Conservation (phyloP, 2,329 filamentous ascomycete genomes). For the Fusarium nygamai region DNA sequence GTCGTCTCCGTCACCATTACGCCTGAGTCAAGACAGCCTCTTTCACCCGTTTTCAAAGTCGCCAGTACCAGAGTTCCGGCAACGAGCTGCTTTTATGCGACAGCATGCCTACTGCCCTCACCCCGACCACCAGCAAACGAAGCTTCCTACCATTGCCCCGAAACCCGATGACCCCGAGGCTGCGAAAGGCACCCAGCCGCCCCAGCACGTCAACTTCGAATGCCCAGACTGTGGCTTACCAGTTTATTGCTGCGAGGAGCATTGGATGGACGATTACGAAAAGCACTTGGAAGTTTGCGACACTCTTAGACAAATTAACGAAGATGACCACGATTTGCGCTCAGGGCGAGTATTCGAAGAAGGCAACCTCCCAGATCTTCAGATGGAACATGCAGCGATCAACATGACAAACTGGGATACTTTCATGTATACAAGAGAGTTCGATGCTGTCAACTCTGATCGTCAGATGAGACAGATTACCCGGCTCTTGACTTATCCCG, state of each 20-base stretch:
- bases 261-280: conserved; percentile 97
- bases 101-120: conserved; percentile 95
- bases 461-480: conserved; percentile 93
- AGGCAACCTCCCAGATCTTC: conserved; percentile 87
- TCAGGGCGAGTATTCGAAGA: conserved; percentile 94
- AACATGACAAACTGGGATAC: conserved; percentile 99
- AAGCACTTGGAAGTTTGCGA: conserved; percentile 93
- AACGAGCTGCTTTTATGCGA: conserved; percentile 88
- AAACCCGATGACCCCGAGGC: conserved; percentile 71
- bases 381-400: conserved; percentile 90
- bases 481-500: conserved; percentile 89
- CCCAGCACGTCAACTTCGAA: conserved; percentile 89
- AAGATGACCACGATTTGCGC: conserved; percentile 94
- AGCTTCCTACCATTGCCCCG: conserved; percentile 70
- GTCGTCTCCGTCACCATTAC: conserved; percentile 38
- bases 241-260: conserved; percentile 91
- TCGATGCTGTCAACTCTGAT: conserved; percentile 89
- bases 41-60: conserved; percentile 94
- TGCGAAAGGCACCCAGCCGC: conserved; percentile 66
- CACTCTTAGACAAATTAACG: conserved; percentile 89
- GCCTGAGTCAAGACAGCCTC: conserved; percentile 78
- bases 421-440: conserved; percentile 91
- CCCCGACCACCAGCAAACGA: conserved; percentile 82
- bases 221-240: conserved; percentile 96
- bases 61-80: conserved; percentile 86